Base-by-base conservation (phyloP, 2,329 filamentous ascomycete genomes). In the Diaporthe nobilis region DNA sequence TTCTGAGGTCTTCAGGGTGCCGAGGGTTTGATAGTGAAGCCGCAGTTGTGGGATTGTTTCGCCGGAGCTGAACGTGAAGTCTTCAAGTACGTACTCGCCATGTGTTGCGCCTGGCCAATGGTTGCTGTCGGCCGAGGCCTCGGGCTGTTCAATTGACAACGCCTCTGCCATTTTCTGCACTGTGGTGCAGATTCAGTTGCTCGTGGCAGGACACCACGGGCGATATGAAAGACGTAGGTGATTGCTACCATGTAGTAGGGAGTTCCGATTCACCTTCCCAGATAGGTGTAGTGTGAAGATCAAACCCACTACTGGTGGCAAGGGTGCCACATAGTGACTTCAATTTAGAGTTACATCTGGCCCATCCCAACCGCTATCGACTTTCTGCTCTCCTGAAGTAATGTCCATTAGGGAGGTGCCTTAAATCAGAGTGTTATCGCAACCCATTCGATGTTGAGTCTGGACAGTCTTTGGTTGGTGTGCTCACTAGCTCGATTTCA, bases 11-110 rank as follows among this genome's bases (percentile, higher is more conserved):
- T 20, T 58, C 7, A 72, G 58, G 25, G 37, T 72, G 53, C 76
- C 76, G 25, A 77, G 51, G 31, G 74, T 76, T n/a, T 76, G 76
- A 25, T 76, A 77, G 65, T 77, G 76, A 4, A 77, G 49, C 6
- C 71, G 72, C 25, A 77, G 42, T 47, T 71, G 53, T 12, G 74
- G 71, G 17, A 76, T 47, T 1, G 65, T 55, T 10, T 71, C 76
- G 74, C 76, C 76, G 37, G 44, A 68, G 44, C 55, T 61, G 65
- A 77, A 77, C 8, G 22, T 15, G 57, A 77, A 77, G 67, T 76
- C 37, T 44, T 39, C 15, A 12, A 73, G 28, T 17, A 44, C 10
- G 25, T 57, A 67, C 9, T 73, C 37, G 34, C 71, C 71, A n/a
- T 12, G 42, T 28, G 37, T 73, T 44, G 71, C 17, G 4, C 49